Evolutionary conservation across 2,329 filamentous ascomycete species (phyloP).

Genomic region (Pseudogymnoascus sp.): DNA sequence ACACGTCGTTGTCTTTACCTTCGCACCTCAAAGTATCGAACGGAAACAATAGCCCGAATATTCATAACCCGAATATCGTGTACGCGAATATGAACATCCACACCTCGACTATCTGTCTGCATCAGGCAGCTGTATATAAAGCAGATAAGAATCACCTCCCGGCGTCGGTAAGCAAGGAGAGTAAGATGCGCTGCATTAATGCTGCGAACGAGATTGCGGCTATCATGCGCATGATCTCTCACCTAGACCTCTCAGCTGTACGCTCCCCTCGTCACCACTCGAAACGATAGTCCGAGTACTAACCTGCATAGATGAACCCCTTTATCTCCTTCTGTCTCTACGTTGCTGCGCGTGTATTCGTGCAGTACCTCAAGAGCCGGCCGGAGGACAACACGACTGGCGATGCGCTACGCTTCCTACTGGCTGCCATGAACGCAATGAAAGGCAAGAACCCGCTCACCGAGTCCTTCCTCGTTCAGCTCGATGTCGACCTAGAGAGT

Average conservation of each 20-base stretch:
- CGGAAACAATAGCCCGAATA: constrained; percentile 34
- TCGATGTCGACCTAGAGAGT: constrained; percentile 83
- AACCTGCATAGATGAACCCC: constrained; percentile 68
- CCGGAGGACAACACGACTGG: constrained; percentile 72
- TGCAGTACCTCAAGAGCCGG: constrained; percentile 92
- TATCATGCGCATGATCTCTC: constrained; percentile 91
- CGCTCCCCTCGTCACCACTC: constrained; percentile 28
- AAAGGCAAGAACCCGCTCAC: constrained; percentile 85
- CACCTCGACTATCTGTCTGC: constrained; percentile 92
- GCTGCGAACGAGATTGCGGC: constrained; percentile 89
- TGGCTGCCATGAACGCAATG: constrained; percentile 82
- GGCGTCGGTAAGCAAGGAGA: constrained; percentile 71
- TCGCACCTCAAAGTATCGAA: constrained; percentile 68
- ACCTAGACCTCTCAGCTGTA: constrained; percentile 76
- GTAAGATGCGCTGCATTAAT: constrained; percentile 86
- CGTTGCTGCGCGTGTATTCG: constrained; percentile 88
- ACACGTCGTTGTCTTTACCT: constrained; percentile 78
- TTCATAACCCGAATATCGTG: constrained; percentile 74
- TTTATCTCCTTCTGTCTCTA: constrained; percentile 95
- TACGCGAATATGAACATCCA: constrained; percentile 97
- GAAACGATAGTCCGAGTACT: constrained; percentile 11
- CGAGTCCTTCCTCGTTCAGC: constrained; percentile 86
- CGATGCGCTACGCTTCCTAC: constrained; percentile 80
- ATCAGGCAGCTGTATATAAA: constrained; percentile 96
- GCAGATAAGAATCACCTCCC: constrained; percentile 81